These are phyloP conservation scores for Choanephora cucurbitarum DNA, from an alignment of 371 early-diverging fungal genomes.

Conservation along the genomic window DNA sequence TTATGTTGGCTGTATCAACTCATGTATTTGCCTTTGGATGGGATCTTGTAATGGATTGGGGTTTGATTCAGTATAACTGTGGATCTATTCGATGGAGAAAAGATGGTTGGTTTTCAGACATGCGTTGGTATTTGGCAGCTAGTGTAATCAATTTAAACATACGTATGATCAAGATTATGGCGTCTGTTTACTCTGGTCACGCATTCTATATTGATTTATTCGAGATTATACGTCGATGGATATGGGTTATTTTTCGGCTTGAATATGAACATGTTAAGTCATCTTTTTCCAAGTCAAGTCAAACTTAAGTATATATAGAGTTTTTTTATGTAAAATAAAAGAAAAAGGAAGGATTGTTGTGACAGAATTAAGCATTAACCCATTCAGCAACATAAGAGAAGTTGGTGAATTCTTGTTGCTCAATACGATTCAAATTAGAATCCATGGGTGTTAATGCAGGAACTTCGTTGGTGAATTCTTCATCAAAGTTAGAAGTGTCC, in stretches of 20 bases:
- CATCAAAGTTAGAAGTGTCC: constrained; percentile 96
- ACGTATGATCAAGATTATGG: constrained; percentile 60
- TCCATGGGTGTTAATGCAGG: constrained; percentile 91
- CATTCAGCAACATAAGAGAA: constrained; percentile 94
- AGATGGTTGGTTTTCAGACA: constrained; percentile 51
- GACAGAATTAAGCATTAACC: constrained; percentile 76
- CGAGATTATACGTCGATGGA: constrained; percentile 85
- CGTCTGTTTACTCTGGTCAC: constrained; percentile 64
- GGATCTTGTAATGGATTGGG: constrained; percentile 55
- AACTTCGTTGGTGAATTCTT: constrained; percentile 89
- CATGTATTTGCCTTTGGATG: constrained; percentile 82
- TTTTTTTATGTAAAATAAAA: background rate
- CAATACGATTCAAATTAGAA: constrained; percentile 70
- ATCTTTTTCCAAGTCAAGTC: constrained; percentile 28
- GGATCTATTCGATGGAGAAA: constrained; percentile 36
- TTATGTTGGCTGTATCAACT: constrained; percentile 72
- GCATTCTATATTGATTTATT: constrained; percentile 69
- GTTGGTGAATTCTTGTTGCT: constrained; percentile 90
- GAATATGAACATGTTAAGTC: constrained; percentile 79
- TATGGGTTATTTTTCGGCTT: constrained; percentile 91
- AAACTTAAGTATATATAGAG: constrained; percentile 18
- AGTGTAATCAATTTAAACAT: constrained; percentile 65
- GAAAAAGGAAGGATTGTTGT: too few relatives aligned
- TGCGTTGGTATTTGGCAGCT: constrained; percentile 84
- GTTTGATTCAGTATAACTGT: constrained; percentile 68